Base-by-base conservation (phyloP, 2,329 filamentous ascomycete genomes). In the Raffaelea ambrosiae region DNA sequence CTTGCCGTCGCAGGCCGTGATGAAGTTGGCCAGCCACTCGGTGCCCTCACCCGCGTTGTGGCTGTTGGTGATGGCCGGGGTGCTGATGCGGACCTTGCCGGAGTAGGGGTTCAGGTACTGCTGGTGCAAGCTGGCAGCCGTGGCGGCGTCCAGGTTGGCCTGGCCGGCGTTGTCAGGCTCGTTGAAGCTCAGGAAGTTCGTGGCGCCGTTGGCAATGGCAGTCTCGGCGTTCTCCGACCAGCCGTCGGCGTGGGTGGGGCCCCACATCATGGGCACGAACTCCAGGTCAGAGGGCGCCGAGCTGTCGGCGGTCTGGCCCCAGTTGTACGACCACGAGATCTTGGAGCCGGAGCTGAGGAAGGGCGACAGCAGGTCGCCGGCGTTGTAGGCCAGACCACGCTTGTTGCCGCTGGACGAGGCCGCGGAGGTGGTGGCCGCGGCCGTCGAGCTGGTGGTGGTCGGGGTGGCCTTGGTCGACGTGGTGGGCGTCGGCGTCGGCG, bases 191-290 rank as follows among this genome's bases (percentile, higher is more conserved):
- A 86, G 72, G 48, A 86, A 63, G 56, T 73, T 69, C 53, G 70
- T 74, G 54, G 74, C 66, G 48, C 82, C 83, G 13, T 61, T 61
- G 44, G 62, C 56, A 52, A 85, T 73, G 52, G 77, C 76, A 16
- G 63, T 59, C 46, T 72, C 61, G 41, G 73, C 79, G 52, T 74
- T 71, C 14, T 51, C 41, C 29, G 58, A 55, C 80, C 82, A 87
- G 57, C 58, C 60, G 47, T 56, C 48, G 48, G 70, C 70, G 61
- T 76, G 70, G 13, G 62, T 10, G 58, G 71, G 62, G 46, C 76
- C 73, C 81, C 78, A 86, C 43, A 86, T 75, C 66, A 79, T 84
- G 53, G 86, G 85, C 47, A 85, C 72, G 67, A 71, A 89, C 58
- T 74, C 69, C 57, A 81, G 59, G 44, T 59, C 60, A 19, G 57